Base-by-base conservation (phyloP, 805 yeast species). In the Teunomyces gatunensis region DNA sequence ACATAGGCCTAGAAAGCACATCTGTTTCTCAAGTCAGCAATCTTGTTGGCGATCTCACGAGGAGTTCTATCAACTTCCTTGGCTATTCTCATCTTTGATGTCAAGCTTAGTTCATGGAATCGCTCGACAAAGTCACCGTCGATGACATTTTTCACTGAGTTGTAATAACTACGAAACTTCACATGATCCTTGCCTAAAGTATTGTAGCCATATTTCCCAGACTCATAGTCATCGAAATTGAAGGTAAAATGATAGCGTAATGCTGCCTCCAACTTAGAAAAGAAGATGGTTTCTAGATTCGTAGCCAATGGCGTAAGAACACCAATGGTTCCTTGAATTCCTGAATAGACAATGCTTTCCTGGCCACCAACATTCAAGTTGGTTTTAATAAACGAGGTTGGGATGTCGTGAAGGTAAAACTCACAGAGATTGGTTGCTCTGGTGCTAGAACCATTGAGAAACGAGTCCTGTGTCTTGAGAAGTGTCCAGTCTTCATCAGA, bases 111-210 rank as follows among this genome's bases (percentile, higher is more conserved):
- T 7, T 62, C 57, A 42, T 59, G 65, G 57, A 71, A 87, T 36
- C 65, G 61, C 56, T 89, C 97, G 42, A 92, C 71, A 12, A 88
- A 69, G 60, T 94, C 98, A 7, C 99, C 99, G 66, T 94, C 97
- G 35, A 94, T 75, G 2, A 87, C 83, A 43, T 81, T 77, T 52
- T 83, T 84, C 2, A 77, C 79, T 0, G 97, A 97, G n/a, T 80
- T 82, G 61, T 89, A 89, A 58, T 85, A 86, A 45, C 97, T 77
- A 47, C 97, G 69, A 61, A 76, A 91, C 47, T 77, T 78, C 52
- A 79, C 49, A 48, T 84, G 87, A 52, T 85, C 86, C 47, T 94
- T 74, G 0, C 85, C 92, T 2, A 83, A 72, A n/a, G 82, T 47
- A 3, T 77, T 63, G 17, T 60, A 51, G 4, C 61, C 63, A 5